These are phyloP conservation scores for Ceratocystiopsis minuta DNA, from an alignment of 2,329 filamentous ascomycete genomes.

Conservation along the genomic window DNA sequence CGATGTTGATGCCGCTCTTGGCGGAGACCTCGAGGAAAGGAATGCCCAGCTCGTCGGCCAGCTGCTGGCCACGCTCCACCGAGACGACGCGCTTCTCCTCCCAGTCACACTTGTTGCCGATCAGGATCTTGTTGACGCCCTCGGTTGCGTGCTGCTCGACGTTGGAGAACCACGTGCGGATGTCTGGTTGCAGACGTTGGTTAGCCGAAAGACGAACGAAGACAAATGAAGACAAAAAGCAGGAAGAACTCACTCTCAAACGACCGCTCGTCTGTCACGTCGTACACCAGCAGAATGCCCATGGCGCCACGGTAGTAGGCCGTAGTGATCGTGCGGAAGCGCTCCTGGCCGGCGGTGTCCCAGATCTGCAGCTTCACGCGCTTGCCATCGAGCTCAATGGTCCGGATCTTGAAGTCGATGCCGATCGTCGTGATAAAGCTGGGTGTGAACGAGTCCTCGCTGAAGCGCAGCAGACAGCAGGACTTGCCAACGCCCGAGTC, in stretches of 20 bases:
- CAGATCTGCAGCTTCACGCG: constrained; percentile 98
- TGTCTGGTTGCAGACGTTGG: constrained; percentile 57
- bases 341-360: constrained; percentile 96
- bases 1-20: constrained; percentile 99
- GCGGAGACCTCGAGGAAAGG: constrained; percentile 97
- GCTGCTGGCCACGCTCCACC: constrained; percentile 78
- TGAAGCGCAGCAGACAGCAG: constrained; percentile 90
- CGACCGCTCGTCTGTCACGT: constrained; percentile 90
- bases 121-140: constrained; percentile 98
- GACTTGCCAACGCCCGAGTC: constrained; percentile 95
- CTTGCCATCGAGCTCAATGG: constrained; percentile 97
- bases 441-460: constrained; percentile 91
- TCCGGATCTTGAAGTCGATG: constrained; percentile 99
- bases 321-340: constrained; percentile 96
- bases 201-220: not conserved
- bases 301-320: constrained; percentile 97
- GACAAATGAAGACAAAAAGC: constrained; percentile 1
- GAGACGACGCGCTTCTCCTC: constrained; percentile 95
- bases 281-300: constrained; percentile 94
- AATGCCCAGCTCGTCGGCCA: constrained; percentile 90
- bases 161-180: constrained; percentile 98
- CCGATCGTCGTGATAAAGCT: constrained; percentile 98
- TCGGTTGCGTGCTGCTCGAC: constrained; percentile 96
- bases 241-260: constrained; percentile 74
- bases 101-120: constrained; percentile 99